Percentiles rank a stretch among this genome's conserved stretches.
These are phyloP conservation scores for Debaryomycetaceae sp. DNA, from an alignment of 1,139 yeast genomes.

Conservation along the genomic window DNA sequence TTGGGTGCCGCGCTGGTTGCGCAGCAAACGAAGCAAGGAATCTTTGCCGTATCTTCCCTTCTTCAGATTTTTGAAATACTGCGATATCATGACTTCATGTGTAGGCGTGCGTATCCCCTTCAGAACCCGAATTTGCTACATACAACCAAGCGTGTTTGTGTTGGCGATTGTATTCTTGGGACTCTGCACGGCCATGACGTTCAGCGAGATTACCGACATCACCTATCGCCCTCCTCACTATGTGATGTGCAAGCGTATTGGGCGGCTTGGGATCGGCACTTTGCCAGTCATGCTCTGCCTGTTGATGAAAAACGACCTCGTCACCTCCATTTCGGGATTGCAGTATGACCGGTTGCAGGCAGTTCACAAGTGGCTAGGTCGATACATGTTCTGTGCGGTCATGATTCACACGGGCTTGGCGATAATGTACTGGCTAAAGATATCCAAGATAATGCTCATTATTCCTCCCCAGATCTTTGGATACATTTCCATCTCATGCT, in stretches of 20 bases:
- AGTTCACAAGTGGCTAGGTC: conserved; percentile 36
- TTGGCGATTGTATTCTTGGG: conserved; percentile 16
- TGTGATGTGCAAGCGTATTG: conserved; percentile 33
- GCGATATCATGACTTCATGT: conserved; percentile 20
- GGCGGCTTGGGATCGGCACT: conserved; percentile 32
- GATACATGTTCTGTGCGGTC: conserved; percentile 28
- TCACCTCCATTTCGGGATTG: conserved; percentile 31
- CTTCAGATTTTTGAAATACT: conserved; percentile 16
- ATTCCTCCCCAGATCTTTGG: conserved; percentile 46
- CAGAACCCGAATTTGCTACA: conserved; percentile 10
- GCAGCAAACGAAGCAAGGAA: conserved; percentile 6
- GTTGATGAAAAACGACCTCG: conserved; percentile 28
- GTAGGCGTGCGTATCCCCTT: conserved; percentile 12
- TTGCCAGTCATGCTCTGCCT: conserved; percentile 27
- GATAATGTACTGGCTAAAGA: conserved; percentile 30
- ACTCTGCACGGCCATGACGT: conserved; percentile 17
- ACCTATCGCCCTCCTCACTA: conserved; percentile 28
- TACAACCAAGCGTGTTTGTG: conserved; percentile 32
- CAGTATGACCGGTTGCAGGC: conserved; percentile 28
- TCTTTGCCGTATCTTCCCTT: conserved; percentile 5
- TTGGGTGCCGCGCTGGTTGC: conserved; percentile 26
- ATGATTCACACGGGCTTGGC: conserved; percentile 25
- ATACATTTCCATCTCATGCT: conserved; percentile 31
- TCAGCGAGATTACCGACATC: conserved; percentile 24
- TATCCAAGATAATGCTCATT: conserved; percentile 27